Percentiles rank a stretch among this genome's conserved stretches.
Evolutionary conservation across 177 flowering plant species (phyloP).

Genomic region (Vitis hybrid): DNA sequence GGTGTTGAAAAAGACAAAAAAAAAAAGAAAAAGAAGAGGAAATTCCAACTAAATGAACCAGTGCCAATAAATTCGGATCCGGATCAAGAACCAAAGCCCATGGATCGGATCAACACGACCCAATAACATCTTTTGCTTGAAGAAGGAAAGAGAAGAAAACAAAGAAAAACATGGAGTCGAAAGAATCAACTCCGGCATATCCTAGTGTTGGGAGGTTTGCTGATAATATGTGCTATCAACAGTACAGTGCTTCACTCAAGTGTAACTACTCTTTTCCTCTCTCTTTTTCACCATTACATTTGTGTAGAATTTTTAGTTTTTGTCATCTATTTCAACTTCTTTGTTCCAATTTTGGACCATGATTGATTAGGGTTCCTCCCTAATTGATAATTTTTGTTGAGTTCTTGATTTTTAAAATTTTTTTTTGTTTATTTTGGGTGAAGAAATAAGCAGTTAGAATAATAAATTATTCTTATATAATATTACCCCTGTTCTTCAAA

Average conservation of each 20-base stretch:
- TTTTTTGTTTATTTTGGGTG: background rate
- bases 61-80: too few relatives aligned
- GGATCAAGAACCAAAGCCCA: too few relatives aligned
- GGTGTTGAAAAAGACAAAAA: too few relatives aligned
- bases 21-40: too few relatives aligned
- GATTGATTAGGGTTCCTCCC: too few relatives aligned
- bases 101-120: too few relatives aligned
- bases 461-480: too few relatives aligned
- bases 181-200: constrained; percentile 28
- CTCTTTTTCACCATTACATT: background rate
- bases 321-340: background rate
- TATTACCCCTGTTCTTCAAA: background rate
- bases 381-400: too few relatives aligned
- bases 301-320: background rate
- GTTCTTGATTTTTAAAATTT: background rate
- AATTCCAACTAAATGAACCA: too few relatives aligned
- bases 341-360: background rate
- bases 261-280: constrained; percentile 29
- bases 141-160: background rate
- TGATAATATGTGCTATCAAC: constrained; percentile 64
- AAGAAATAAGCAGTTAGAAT: too few relatives aligned
- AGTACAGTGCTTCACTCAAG: constrained; percentile 82
- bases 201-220: constrained; percentile 63
- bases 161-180: constrained; percentile 25
- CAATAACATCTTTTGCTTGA: background rate